Evolutionary conservation across 441 rosid species (phyloP), one percentile per base, ranked within the genome.

Genomic region (Hypseocharis bilobata): DNA sequence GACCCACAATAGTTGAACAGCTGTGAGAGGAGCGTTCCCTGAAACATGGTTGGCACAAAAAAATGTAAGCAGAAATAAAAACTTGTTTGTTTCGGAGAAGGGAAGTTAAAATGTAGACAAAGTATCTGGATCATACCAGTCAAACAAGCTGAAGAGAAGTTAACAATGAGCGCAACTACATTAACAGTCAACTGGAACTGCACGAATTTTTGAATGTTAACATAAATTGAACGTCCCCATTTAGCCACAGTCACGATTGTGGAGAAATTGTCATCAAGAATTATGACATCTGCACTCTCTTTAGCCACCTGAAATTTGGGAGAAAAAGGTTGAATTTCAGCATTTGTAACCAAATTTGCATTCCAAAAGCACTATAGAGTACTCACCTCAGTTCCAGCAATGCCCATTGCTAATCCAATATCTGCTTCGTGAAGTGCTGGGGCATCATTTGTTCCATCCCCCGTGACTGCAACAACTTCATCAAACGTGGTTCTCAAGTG

Each of bases 261-360:
- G 55, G 55, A 49, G 55, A 49, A 49, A 26, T 49, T 49, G 7
- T 49, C 55, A 49, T 49, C 55, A 6, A 49, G 55, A 49, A 49
- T 49, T 19, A 49, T 49, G 55, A 49, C 55, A 49, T 49, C 55
- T 17, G 55, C 55, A 49, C 55, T 49, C 55, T 49, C 55, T 49
- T 49, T 49, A 20, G 55, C 55, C 55, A 49, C 55, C 55, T 49
- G 55, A 20, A 19, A 49, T 20, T 49, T 6, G 11, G 3, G 11
- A 20, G 55, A 5, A 20, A 17, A 11, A 49, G 20, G 55, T 49
- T 49, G 20, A 19, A 26, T 49, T 49, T 20, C 20, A 26, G 54
- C 54, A 17, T 16, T 6, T 8, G 14, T 38, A 42, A 49, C 20
- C 55, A 6, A 49, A 49, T 49, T 49, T 16, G 23, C 7, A 3